A percentile compares a stretch with the other conserved stretches of the same genome.
phyloP scores from a whole-genome alignment of 768 basidiomycete genomes.

The Lentinula guzmanii region DNA sequence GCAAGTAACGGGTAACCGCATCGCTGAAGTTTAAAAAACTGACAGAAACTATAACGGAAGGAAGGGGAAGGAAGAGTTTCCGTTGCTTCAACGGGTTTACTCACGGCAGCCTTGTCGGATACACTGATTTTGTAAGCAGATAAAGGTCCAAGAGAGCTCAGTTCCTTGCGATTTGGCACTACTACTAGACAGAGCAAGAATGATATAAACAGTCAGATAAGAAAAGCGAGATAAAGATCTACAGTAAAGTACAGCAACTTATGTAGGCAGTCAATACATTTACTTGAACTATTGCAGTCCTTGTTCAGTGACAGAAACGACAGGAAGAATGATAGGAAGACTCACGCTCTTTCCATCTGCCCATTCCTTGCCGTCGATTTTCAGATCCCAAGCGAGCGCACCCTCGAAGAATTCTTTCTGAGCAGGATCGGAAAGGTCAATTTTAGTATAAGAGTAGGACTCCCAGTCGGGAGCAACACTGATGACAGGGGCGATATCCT shows the following conservation, averaged over 20 bases:
- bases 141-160: not conserved
- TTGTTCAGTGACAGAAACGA: conserved; percentile 6
- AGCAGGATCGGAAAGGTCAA: conserved; percentile 66
- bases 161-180: not conserved
- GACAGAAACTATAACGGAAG: not conserved
- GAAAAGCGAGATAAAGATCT: not conserved
- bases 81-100: too few relatives aligned
- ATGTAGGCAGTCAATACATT: conserved; percentile 4
- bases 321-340: conserved; percentile 14
- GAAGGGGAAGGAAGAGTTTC: not conserved
- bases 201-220: not conserved
- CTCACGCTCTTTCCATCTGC: conserved; percentile 86
- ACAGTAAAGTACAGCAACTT: not conserved
- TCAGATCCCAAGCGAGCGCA: conserved; percentile 91
- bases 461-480: conserved; percentile 89
- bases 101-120: too few relatives aligned
- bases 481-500: conserved; percentile 63
- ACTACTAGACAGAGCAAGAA: not conserved
- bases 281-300: conserved; percentile 26
- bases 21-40: not conserved
- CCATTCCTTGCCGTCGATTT: conserved; percentile 86
- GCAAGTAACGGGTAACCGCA: not conserved
- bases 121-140: too few relatives aligned
- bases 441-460: conserved; percentile 72
- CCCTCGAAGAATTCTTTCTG: conserved; percentile 92